phyloP scores from a whole-genome alignment of 2,329 filamentous ascomycete species.

The Cryphonectria japonica region DNA sequence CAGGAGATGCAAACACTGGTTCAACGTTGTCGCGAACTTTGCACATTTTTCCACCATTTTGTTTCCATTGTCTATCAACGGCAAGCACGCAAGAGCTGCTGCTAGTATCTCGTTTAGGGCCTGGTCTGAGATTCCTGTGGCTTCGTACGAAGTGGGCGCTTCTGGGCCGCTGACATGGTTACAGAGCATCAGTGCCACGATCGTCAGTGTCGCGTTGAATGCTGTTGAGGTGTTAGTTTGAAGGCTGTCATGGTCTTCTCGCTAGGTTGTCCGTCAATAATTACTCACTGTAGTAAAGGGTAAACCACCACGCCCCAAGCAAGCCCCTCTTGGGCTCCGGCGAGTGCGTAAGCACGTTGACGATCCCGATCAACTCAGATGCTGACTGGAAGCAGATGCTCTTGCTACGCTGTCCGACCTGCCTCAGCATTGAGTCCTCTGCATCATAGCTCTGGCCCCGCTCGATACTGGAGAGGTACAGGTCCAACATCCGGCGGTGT shows the following conservation, averaged over 20 bases:
- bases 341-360: constrained; percentile 30
- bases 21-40: constrained; percentile 23
- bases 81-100: constrained; percentile 24
- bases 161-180: constrained; percentile 20
- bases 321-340: constrained; percentile 28
- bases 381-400: constrained; percentile 34
- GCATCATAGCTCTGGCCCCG: constrained; percentile 15
- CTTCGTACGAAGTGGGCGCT: neutral
- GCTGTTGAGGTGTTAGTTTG: constrained; percentile 13
- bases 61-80: constrained; percentile 29
- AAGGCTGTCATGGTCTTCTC: neutral
- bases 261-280: neutral
- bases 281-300: constrained; percentile 38
- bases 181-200: constrained; percentile 27
- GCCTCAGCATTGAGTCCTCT: constrained; percentile 29
- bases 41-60: constrained; percentile 31
- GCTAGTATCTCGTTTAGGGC: constrained; percentile 14
- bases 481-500: constrained; percentile 37
- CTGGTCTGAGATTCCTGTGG: constrained; percentile 19
- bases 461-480: constrained; percentile 30
- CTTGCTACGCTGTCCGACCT: constrained; percentile 33
- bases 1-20: constrained; percentile 25
- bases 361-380: constrained; percentile 33
- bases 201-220: constrained; percentile 32
- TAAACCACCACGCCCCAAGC: constrained; percentile 40